Conservation (phyloP, 306 rosid species). For the Gleditsia sinensis region DNA sequence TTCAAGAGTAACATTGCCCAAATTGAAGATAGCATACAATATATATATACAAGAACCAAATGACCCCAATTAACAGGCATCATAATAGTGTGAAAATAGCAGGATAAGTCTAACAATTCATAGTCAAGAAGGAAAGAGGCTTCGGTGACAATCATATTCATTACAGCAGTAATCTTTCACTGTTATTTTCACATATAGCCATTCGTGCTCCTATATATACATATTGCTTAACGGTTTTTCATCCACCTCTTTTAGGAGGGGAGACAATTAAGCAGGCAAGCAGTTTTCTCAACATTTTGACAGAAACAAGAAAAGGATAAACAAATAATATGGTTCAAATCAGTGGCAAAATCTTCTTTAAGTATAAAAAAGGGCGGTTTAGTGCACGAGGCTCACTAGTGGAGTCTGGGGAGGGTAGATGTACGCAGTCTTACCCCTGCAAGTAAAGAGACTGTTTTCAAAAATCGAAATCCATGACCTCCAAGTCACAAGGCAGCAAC, state of each 20-base stretch:
- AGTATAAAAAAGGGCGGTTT: too few relatives aligned
- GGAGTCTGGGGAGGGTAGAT: too few relatives aligned
- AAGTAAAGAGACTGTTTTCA: too few relatives aligned
- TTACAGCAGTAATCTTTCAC: not conserved
- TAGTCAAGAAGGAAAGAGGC: not conserved
- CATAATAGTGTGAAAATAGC: not conserved
- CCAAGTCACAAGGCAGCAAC: too few relatives aligned
- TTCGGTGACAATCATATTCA: not conserved
- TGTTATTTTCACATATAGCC: too few relatives aligned
- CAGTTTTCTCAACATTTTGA: not conserved
- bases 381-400: too few relatives aligned
- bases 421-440: too few relatives aligned
- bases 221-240: not conserved
- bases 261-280: not conserved
- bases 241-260: not conserved
- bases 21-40: not conserved
- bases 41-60: not conserved
- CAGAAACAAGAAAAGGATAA: not conserved
- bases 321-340: not conserved
- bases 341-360: not conserved
- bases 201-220: not conserved
- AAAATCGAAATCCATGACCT: too few relatives aligned
- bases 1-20: slow-evolving; percentile 57
- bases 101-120: not conserved
- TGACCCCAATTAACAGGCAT: not conserved